Conservation (phyloP, 169 alveolate genomes). For the Fabrea salina region DNA sequence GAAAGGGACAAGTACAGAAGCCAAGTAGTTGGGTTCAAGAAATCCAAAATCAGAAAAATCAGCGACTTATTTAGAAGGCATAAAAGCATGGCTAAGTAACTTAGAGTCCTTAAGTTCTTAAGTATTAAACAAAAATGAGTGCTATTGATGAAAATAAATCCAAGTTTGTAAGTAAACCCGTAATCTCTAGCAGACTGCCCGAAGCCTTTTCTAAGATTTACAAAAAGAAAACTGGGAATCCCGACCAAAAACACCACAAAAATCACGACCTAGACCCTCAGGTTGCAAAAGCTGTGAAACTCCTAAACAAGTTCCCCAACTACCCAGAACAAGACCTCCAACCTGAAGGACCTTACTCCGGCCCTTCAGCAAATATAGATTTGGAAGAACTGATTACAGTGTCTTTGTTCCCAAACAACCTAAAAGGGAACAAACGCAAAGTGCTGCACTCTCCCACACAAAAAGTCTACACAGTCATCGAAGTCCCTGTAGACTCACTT, state of each 20-base stretch:
- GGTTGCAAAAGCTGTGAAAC: background rate
- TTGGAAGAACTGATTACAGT: conserved; percentile 13
- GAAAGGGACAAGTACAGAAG: background rate
- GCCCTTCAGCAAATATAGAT: background rate
- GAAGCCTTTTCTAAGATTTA: background rate
- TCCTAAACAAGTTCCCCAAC: background rate
- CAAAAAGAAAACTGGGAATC: no score
- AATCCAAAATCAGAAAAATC: background rate
- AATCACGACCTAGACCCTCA: background rate
- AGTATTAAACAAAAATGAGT: background rate
- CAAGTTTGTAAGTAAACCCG: background rate
- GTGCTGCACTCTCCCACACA: conserved; percentile 22
- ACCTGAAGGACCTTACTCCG: background rate
- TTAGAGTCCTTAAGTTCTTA: no score
- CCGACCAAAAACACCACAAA: background rate
- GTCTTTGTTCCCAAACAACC: background rate
- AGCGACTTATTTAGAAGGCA: no score
- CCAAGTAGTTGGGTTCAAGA: background rate
- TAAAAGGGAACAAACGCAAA: background rate
- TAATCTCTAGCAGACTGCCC: background rate
- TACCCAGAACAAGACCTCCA: background rate
- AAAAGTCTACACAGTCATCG: background rate
- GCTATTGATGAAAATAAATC: background rate
- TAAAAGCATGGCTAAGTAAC: no score
- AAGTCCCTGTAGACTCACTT: background rate